Evolutionary conservation across 495 filamentous ascomycete species (phyloP).

Genomic region (Lasiosphaeriaceae sp.): DNA sequence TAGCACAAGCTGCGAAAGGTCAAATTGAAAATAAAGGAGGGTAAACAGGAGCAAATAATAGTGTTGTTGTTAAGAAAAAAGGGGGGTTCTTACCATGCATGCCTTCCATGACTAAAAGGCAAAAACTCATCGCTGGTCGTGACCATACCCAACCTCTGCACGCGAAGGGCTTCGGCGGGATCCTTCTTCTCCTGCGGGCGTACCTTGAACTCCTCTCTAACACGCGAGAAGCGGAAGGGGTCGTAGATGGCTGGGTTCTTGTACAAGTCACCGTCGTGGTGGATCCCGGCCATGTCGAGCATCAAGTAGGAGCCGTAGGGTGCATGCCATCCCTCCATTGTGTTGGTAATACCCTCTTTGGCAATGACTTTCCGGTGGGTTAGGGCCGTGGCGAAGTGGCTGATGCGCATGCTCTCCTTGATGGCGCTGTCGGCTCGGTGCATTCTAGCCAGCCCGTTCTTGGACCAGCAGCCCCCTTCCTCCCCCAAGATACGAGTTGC

Average conservation of each 20-base stretch:
- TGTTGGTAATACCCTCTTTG: constrained; percentile 29
- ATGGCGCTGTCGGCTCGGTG: constrained; percentile 33
- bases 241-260: constrained; percentile 30
- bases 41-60: background rate
- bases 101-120: constrained; percentile 36
- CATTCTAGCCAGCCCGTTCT: constrained; percentile 29
- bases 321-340: constrained; percentile 30
- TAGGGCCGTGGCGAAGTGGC: constrained; percentile 24
- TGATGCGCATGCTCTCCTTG: constrained; percentile 33
- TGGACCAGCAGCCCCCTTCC: constrained; percentile 37
- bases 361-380: constrained; percentile 35
- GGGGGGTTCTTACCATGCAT: constrained; percentile 31
- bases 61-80: background rate
- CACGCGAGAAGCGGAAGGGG: constrained; percentile 27
- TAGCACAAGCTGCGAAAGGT: no score
- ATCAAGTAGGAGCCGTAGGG: constrained; percentile 28
- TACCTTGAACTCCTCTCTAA: constrained; percentile 32
- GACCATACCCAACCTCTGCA: constrained; percentile 32
- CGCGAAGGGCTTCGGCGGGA: constrained; percentile 21
- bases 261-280: constrained; percentile 32
- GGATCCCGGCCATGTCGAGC: constrained; percentile 27
- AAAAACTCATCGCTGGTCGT: constrained; percentile 32
- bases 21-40: background rate
- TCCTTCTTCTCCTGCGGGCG: constrained; percentile 9
- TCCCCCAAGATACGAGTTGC: constrained; percentile 23